Conservation (phyloP, 306 rosid genomes). For the Cyamopsis tetragonoloba region DNA sequence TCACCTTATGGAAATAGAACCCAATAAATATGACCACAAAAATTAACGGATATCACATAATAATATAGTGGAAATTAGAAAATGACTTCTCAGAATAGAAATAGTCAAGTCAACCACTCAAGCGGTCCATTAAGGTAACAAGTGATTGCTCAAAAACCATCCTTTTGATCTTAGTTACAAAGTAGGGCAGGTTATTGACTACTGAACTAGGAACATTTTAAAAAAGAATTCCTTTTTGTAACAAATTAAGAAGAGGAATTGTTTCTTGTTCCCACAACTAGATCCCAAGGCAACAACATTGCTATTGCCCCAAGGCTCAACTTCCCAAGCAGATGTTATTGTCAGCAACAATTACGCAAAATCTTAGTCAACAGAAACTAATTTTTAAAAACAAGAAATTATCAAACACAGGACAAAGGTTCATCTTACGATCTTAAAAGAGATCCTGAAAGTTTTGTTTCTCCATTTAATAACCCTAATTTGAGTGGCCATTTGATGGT, state of each 20-base stretch:
- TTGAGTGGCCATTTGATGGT: constrained; percentile 60
- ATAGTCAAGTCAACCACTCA: neutral
- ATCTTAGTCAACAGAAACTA: neutral
- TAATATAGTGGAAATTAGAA: neutral
- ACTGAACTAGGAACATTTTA: neutral
- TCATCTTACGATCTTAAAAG: constrained; percentile 82
- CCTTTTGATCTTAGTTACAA: neutral
- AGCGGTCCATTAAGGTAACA: neutral
- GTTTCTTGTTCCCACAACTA: neutral
- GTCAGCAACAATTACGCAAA: constrained; percentile 5
- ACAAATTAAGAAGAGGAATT: neutral
- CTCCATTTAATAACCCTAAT: constrained; percentile 79
- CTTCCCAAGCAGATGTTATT: neutral
- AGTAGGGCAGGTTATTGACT: neutral
- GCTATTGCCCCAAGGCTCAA: neutral
- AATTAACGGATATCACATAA: neutral
- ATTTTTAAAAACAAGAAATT: constrained; percentile 8
- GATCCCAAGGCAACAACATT: neutral
- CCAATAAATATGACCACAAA: neutral
- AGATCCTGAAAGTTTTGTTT: constrained; percentile 85
- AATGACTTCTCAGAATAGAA: neutral
- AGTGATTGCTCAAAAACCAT: neutral
- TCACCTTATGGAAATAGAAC: neutral
- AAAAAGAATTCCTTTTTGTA: neutral
- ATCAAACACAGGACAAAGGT: neutral